Conservation (phyloP, 192 early-diverging fungal genomes). For the Coemansia sp. region DNA sequence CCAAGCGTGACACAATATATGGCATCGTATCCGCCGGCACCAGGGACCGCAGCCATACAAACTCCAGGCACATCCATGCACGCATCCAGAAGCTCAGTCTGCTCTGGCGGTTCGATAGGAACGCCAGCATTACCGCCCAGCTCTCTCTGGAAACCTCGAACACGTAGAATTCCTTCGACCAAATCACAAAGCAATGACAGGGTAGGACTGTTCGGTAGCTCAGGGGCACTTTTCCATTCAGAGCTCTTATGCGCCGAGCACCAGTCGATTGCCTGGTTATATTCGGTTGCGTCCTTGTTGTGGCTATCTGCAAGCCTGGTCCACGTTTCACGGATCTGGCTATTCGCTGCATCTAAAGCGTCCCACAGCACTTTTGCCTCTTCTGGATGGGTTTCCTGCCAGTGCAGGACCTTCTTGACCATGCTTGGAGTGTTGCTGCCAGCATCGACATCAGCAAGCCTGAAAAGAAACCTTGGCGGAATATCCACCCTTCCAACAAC, state of each 20-base stretch:
- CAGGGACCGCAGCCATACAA: slow-evolving; percentile 92
- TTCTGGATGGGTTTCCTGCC: slow-evolving; percentile 70
- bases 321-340: slow-evolving; percentile 58
- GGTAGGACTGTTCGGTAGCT: not conserved
- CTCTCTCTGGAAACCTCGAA: slow-evolving; percentile 69
- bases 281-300: slow-evolving; percentile 20
- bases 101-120: slow-evolving; percentile 86
- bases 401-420: slow-evolving; percentile 80
- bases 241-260: slow-evolving; percentile 42
- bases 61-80: slow-evolving; percentile 79
- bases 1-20: slow-evolving; percentile 84
- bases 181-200: slow-evolving; percentile 58
- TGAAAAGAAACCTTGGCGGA: slow-evolving; percentile 70
- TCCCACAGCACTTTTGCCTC: slow-evolving; percentile 56
- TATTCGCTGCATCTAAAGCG: slow-evolving; percentile 62
- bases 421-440: slow-evolving; percentile 94
- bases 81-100: slow-evolving; percentile 83
- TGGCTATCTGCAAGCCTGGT: slow-evolving; percentile 46
- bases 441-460: slow-evolving; percentile 90
- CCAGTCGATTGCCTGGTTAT: slow-evolving; percentile 47
- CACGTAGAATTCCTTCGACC: slow-evolving; percentile 26
- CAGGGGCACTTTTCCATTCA: slow-evolving; percentile 20
- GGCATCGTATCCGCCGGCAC: slow-evolving; percentile 97
- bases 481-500: slow-evolving; percentile 61
- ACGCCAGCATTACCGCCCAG: slow-evolving; percentile 74